Evolutionary conservation across 106 monocot species (phyloP).

Genomic region (Chionographis japonica): DNA sequence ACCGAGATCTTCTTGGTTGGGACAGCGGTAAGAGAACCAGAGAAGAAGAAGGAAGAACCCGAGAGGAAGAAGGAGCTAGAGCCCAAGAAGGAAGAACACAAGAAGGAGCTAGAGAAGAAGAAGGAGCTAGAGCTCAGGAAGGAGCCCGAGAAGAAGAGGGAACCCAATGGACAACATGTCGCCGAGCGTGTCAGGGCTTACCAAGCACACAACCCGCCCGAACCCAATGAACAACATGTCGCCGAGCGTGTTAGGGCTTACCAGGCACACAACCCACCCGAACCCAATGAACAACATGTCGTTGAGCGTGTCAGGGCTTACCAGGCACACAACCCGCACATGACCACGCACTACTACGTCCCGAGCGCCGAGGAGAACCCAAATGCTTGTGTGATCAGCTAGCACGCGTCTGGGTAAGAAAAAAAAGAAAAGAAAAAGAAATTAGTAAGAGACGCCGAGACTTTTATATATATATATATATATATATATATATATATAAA

Average conservation of each 20-base stretch:
- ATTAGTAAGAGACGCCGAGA: too few relatives aligned
- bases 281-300: slow-evolving; percentile 13
- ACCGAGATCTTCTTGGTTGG: too few relatives aligned
- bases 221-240: slow-evolving; percentile 4
- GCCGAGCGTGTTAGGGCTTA: slow-evolving; percentile 15
- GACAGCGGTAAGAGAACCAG: too few relatives aligned
- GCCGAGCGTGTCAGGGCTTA: slow-evolving; percentile 13
- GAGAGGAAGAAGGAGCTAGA: too few relatives aligned
- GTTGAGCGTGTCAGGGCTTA: slow-evolving; percentile 14
- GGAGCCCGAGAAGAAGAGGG: too few relatives aligned
- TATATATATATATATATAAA: too few relatives aligned
- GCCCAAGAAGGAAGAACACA: too few relatives aligned
- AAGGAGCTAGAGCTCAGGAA: too few relatives aligned
- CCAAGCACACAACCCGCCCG: slow-evolving; percentile 7
- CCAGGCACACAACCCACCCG: slow-evolving; percentile 7
- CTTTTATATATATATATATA: too few relatives aligned
- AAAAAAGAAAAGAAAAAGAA: too few relatives aligned
- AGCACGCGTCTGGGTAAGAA: not conserved
- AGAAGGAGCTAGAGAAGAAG: too few relatives aligned
- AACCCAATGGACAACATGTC: slow-evolving; percentile 10
- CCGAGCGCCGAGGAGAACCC: slow-evolving; percentile 29
- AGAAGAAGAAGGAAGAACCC: too few relatives aligned
- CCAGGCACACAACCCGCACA: slow-evolving; percentile 7
- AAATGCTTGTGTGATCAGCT: slow-evolving; percentile 19
- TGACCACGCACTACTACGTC: slow-evolving; percentile 23